A percentile compares a stretch with the other conserved stretches of the same genome.
phyloP scores from a whole-genome alignment of 2,329 filamentous ascomycete species.

The Alternaria sp. region DNA sequence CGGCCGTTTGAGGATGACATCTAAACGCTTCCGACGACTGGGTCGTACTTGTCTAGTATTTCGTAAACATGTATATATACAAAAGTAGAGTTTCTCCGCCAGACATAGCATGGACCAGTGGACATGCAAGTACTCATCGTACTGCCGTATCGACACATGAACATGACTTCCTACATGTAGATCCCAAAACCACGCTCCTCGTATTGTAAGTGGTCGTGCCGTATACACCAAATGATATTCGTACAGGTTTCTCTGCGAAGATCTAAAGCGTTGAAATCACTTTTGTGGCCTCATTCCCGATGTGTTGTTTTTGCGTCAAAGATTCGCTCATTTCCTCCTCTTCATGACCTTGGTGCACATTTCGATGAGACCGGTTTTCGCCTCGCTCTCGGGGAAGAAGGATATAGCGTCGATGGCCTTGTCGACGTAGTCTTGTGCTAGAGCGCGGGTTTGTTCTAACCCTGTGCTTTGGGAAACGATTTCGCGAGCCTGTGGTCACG shows the following conservation, averaged over 20 bases:
- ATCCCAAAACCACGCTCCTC: not conserved
- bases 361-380: slow-evolving; percentile 88
- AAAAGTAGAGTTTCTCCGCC: slow-evolving; percentile 3
- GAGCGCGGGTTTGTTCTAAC: slow-evolving; percentile 87
- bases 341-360: slow-evolving; percentile 95
- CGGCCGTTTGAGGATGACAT: slow-evolving; percentile 71
- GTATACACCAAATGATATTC: not conserved
- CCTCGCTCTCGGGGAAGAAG: slow-evolving; percentile 90
- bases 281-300: not conserved
- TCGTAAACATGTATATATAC: slow-evolving; percentile 8
- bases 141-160: not conserved
- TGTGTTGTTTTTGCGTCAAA: not conserved
- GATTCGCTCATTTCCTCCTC: slow-evolving; percentile 74
- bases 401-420: slow-evolving; percentile 86
- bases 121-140: not conserved
- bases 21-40: slow-evolving; percentile 5
- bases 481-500: slow-evolving; percentile 75
- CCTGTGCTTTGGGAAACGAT: slow-evolving; percentile 85
- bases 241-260: not conserved
- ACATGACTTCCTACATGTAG: not conserved
- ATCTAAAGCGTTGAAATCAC: not conserved
- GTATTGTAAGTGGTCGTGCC: not conserved
- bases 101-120: not conserved
- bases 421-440: slow-evolving; percentile 90
- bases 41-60: not conserved